A percentile compares a stretch with the other conserved stretches of the same genome.
Conservation (phyloP, 306 rosid species). For the Hylodesmum podocarpum region DNA sequence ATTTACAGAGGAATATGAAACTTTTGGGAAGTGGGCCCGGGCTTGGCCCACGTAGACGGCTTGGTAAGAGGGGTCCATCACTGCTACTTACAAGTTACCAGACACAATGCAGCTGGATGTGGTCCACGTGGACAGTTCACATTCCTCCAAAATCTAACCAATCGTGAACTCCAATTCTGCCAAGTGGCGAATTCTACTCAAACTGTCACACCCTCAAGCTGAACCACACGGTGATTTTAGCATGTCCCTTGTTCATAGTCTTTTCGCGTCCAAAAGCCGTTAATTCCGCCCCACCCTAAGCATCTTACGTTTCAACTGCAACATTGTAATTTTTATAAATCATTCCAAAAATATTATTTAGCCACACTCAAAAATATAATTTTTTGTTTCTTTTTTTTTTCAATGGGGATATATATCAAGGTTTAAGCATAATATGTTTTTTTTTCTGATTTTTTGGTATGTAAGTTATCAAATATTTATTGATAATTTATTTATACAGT, state of each 20-base stretch:
- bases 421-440: too few relatives aligned
- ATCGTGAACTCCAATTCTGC: slow-evolving; percentile 21
- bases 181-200: slow-evolving; percentile 45
- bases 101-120: slow-evolving; percentile 40
- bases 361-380: background rate
- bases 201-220: background rate
- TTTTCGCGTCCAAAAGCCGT: slow-evolving; percentile 76
- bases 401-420: background rate
- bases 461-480: background rate
- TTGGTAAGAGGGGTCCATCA: slow-evolving; percentile 39
- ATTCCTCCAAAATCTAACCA: slow-evolving; percentile 13
- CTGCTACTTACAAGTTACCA: slow-evolving; percentile 26
- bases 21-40: slow-evolving; percentile 27
- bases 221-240: slow-evolving; percentile 8
- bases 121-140: slow-evolving; percentile 42
- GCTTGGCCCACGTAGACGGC: slow-evolving; percentile 27
- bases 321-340: background rate
- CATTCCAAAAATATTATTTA: background rate
- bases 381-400: background rate
- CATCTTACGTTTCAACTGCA: slow-evolving; percentile 45
- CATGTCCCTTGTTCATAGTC: background rate
- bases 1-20: slow-evolving; percentile 4
- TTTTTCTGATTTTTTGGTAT: background rate
- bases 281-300: slow-evolving; percentile 66
- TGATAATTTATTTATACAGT: background rate